Base-by-base conservation (phyloP, 768 basidiomycete genomes). In the Panaeolus cyanescens region DNA sequence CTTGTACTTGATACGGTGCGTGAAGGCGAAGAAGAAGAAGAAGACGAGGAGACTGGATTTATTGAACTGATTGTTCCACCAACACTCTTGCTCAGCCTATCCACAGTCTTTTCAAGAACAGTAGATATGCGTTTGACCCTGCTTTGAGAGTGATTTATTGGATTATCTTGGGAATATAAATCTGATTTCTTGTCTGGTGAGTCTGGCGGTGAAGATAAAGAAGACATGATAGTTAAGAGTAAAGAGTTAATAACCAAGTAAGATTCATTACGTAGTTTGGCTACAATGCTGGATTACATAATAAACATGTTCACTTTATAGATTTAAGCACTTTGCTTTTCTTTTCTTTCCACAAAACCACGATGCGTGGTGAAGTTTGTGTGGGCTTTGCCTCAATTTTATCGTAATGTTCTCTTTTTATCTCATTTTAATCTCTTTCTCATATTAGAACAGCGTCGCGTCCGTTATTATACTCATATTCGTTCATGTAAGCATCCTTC, bases 321-420 rank as follows among this genome's bases (percentile, higher is more conserved):
- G 22, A 42, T 20, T 54, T 39, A 59, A 54, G 68, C 68, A 56
- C 60, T 67, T 60, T 59, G 58, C 65, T 55, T 32, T 56, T 56
- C 59, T 67, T 60, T 61, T 65, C 56, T 58, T 42, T 66, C 59
- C 59, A 55, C 66, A 50, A 66, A 61, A 64, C 62, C 39, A 65
- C 45, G 60, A 86, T 93, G 85, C 88, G 83, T 61, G 92, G 92
- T 31, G 91, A 92, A 82, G 66, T 90, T 62, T 93, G 90, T 73
- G 83, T 93, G 42, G 86, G 88, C 59, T 74, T 85, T 64, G 91
- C 88, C 55, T 85, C 91, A 54, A 66, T 92, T 60, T 78, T 93
- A 57, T 87, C 91, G 92, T 91, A n/a, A n/a, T 71, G 60, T 88
- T 78, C 34, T 12, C 50, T 50, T 60, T 60, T 56, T 65, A 54